Conservation (phyloP, 495 filamentous ascomycete species). For the Rostrohypoxylon terebratum region DNA sequence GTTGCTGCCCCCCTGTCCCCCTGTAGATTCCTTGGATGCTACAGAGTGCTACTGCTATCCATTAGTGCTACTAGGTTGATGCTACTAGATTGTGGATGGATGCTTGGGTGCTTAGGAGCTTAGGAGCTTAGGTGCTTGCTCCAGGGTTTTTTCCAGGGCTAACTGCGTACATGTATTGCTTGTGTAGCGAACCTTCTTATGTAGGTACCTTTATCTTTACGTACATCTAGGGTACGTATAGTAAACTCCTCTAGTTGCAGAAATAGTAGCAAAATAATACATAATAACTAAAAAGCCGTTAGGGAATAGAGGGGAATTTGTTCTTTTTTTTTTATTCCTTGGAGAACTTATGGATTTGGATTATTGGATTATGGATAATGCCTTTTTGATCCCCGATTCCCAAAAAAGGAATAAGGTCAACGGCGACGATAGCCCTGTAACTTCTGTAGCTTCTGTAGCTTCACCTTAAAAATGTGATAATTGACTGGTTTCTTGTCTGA, state of each 20-base stretch:
- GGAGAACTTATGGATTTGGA: constrained; percentile 2
- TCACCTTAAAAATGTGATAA: constrained; percentile 13
- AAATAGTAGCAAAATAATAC: background rate
- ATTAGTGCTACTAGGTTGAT: too few species aligned
- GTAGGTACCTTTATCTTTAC: constrained; percentile 14
- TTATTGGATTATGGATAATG: background rate
- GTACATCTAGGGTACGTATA: constrained; percentile 4
- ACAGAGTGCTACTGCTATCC: too few species aligned
- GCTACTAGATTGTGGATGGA: background rate
- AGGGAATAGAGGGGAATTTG: constrained; percentile 1
- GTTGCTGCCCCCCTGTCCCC: constrained; percentile 17
- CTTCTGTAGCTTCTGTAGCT: too few species aligned
- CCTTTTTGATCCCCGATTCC: constrained; percentile 11
- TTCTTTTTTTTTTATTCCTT: background rate
- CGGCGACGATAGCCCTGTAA: background rate
- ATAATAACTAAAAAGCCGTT: constrained; percentile 5
- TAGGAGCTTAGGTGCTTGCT: background rate
- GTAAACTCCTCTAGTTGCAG: background rate
- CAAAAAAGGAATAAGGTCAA: constrained; percentile 6
- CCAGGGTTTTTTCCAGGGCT: background rate
- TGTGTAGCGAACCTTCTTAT: constrained; percentile 10
- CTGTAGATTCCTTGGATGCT: constrained; percentile 2
- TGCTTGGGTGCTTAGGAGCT: background rate
- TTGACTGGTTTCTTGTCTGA: constrained; percentile 7
- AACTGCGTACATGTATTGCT: constrained; percentile 2